These are phyloP conservation scores for Cnidoscolus chayamansa DNA, from an alignment of 441 rosid species.

Conservation along the genomic window DNA sequence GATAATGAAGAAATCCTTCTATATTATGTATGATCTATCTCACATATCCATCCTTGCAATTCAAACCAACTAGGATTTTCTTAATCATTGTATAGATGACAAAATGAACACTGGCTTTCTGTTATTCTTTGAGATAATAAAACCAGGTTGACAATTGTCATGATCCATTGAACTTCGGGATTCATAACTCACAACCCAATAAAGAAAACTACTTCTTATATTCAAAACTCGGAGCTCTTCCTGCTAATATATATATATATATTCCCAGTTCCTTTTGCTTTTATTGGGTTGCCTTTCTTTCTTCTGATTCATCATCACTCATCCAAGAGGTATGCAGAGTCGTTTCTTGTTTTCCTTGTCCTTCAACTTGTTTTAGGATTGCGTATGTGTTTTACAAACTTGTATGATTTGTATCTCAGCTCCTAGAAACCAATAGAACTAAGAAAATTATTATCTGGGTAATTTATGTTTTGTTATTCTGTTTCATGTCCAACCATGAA, in stretches of 20 bases:
- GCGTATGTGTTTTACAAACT: background rate
- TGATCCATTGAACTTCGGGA: slow-evolving; percentile 20
- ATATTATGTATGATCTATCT: background rate
- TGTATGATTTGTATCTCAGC: background rate
- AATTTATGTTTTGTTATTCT: slow-evolving; percentile 24
- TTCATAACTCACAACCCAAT: slow-evolving; percentile 22
- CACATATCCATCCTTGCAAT: slow-evolving; percentile 21
- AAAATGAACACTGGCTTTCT: slow-evolving; percentile 18
- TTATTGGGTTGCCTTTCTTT: slow-evolving; percentile 20
- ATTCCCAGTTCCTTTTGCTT: slow-evolving; percentile 18
- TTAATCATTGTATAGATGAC: slow-evolving; percentile 29
- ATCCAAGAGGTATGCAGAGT: slow-evolving; percentile 36
- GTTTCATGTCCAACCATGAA: slow-evolving; percentile 20
- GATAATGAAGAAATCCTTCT: background rate
- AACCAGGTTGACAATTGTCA: slow-evolving; percentile 25
- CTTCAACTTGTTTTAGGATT: too few relatives aligned
- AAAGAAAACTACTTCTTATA: slow-evolving; percentile 2
- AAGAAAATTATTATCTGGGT: slow-evolving; percentile 16
- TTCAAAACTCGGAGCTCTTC: background rate
- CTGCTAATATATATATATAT: background rate
- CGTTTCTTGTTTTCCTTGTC: slow-evolving; percentile 1
- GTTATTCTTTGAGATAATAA: slow-evolving; percentile 21
- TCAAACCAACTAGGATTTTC: slow-evolving; percentile 25
- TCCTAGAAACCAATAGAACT: background rate
- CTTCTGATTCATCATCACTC: slow-evolving; percentile 12